phyloP scores from a whole-genome alignment of 2,329 filamentous ascomycete genomes.

The Neoscytalidium dimidiatum region DNA sequence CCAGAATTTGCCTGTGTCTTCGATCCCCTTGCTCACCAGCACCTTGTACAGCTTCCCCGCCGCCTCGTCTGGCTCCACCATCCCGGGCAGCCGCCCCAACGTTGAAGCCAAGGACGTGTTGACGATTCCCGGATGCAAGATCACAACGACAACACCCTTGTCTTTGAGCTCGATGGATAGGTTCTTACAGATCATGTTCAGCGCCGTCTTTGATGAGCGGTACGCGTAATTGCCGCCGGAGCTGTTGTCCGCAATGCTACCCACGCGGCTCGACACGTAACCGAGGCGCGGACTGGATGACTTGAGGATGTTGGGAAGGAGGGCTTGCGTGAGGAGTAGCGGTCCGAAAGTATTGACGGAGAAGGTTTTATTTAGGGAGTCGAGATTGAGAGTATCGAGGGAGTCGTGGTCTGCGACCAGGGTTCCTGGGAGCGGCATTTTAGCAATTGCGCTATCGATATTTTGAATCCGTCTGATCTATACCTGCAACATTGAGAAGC shows the following conservation, averaged over 20 bases:
- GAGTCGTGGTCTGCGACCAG: conserved; percentile 37
- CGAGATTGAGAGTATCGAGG: conserved; percentile 32
- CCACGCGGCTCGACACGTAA: conserved; percentile 47
- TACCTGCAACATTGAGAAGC: conserved; percentile 41
- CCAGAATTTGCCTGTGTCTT: conserved; percentile 47
- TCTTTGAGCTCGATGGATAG: conserved; percentile 44
- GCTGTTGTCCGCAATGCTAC: conserved; percentile 45
- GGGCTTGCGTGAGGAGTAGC: conserved; percentile 46
- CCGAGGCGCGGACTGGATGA: conserved; percentile 37
- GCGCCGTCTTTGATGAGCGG: conserved; percentile 46
- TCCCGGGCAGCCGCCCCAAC: conserved; percentile 28
- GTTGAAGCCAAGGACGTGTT: conserved; percentile 35
- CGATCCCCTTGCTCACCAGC: conserved; percentile 40
- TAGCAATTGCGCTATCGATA: background rate
- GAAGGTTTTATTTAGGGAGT: conserved; percentile 40
- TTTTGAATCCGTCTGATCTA: background rate
- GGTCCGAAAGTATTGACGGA: conserved; percentile 49
- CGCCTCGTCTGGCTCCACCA: conserved; percentile 49
- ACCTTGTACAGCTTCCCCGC: conserved; percentile 47
- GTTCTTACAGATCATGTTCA: conserved; percentile 48
- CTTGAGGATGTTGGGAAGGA: conserved; percentile 43
- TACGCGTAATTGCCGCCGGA: conserved; percentile 48
- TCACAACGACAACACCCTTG: conserved; percentile 41
- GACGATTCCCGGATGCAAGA: conserved; percentile 49
- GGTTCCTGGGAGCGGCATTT: conserved; percentile 28